These are phyloP conservation scores for Phytophthora pistaciae DNA, from an alignment of 352 stramenopile species.

Conservation along the genomic window DNA sequence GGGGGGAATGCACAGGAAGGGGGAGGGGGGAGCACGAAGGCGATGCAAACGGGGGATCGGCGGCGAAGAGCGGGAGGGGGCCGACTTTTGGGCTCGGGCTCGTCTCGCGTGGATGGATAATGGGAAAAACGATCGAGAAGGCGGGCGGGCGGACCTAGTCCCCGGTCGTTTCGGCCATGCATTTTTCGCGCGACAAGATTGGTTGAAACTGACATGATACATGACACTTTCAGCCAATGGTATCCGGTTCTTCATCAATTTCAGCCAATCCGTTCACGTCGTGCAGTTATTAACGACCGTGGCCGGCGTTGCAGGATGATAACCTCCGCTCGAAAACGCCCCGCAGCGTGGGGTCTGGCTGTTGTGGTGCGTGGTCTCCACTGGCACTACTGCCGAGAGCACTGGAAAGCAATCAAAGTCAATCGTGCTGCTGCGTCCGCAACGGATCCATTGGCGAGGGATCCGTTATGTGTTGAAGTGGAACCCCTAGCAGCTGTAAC, in stretches of 20 bases:
- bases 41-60: background rate
- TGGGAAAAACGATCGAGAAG: conserved; percentile 41
- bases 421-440: no score
- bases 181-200: background rate
- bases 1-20: background rate
- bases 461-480: no score
- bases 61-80: background rate
- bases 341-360: no score
- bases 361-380: no score
- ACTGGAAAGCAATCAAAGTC: no score
- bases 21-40: background rate
- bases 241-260: no score
- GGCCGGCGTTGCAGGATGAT: no score
- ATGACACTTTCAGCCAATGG: no score
- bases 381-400: no score
- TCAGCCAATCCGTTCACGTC: background rate
- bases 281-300: background rate
- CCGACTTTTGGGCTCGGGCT: background rate
- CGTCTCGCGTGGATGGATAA: conserved; percentile 28
- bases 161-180: conserved; percentile 1
- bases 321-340: no score
- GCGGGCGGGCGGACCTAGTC: conserved; percentile 1
- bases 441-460: no score
- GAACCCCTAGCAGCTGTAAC: background rate
- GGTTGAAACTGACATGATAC: background rate